Percentiles rank a stretch among this genome's conserved stretches.
Evolutionary conservation across 129 eudicot genomes (phyloP).

Genomic region (Dittrichia graveolens): DNA sequence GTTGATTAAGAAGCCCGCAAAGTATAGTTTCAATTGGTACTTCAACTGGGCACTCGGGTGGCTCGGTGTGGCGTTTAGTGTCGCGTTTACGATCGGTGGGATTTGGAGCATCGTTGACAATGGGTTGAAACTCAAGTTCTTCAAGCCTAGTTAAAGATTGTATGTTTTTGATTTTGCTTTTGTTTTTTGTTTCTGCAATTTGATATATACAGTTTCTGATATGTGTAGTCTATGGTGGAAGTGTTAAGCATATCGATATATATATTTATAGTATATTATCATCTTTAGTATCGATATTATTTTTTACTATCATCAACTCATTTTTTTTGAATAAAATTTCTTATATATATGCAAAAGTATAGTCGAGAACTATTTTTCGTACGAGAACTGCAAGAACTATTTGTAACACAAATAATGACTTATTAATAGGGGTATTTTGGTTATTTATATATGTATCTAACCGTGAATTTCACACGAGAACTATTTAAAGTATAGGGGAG

Average conservation of each 20-base stretch:
- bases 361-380: too few relatives aligned
- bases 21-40: constrained; percentile 73
- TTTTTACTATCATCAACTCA: too few relatives aligned
- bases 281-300: too few relatives aligned
- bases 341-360: too few relatives aligned
- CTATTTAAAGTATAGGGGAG: too few relatives aligned
- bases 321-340: too few relatives aligned
- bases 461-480: too few relatives aligned
- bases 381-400: too few relatives aligned
- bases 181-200: not conserved
- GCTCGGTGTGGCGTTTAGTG: constrained; percentile 76
- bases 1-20: constrained; percentile 65
- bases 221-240: constrained; percentile 2
- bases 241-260: not conserved
- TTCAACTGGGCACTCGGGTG: constrained; percentile 79
- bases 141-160: constrained; percentile 46
- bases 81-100: constrained; percentile 74
- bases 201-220: constrained; percentile 7
- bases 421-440: too few relatives aligned
- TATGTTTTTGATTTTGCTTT: constrained; percentile 14
- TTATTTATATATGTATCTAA: too few relatives aligned
- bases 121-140: constrained; percentile 74
- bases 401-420: too few relatives aligned
- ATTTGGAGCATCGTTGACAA: constrained; percentile 80
- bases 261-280: too few relatives aligned